phyloP scores from a whole-genome alignment of 2,329 filamentous ascomycete genomes.

The Parafenestella ontariensis region DNA sequence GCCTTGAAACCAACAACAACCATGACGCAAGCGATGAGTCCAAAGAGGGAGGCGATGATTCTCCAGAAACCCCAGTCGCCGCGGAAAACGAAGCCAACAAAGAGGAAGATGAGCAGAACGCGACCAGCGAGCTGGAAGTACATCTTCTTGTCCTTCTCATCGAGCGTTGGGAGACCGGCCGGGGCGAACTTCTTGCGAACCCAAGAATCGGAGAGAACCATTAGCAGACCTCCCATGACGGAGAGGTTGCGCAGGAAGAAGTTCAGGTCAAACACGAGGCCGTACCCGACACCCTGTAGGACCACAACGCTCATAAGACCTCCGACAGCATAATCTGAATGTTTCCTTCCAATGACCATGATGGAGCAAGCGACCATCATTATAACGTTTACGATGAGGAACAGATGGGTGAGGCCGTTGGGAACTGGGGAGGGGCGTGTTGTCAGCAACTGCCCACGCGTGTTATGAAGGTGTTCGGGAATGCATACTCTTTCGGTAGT shows the following conservation, averaged over 20 bases:
- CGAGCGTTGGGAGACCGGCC: slow-evolving; percentile 88
- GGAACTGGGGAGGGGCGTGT: slow-evolving; percentile 69
- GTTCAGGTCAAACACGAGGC: slow-evolving; percentile 98
- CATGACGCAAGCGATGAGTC: slow-evolving; percentile 94
- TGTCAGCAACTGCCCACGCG: slow-evolving; percentile 26
- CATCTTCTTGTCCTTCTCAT: slow-evolving; percentile 99
- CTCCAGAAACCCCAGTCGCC: slow-evolving; percentile 92
- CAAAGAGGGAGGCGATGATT: slow-evolving; percentile 81
- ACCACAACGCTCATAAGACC: slow-evolving; percentile 92
- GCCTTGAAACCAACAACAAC: slow-evolving; percentile 99
- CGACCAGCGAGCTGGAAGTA: slow-evolving; percentile 98
- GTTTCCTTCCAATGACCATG: slow-evolving; percentile 88
- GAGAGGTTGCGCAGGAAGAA: slow-evolving; percentile 99
- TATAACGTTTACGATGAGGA: slow-evolving; percentile 88
- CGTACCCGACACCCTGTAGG: slow-evolving; percentile 93
- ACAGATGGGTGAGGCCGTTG: slow-evolving; percentile 85
- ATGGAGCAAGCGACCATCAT: slow-evolving; percentile 83
- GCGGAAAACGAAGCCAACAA: slow-evolving; percentile 94
- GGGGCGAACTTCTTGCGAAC: slow-evolving; percentile 97
- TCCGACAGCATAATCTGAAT: slow-evolving; percentile 90
- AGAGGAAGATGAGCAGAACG: slow-evolving; percentile 95
- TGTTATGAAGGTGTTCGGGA: not conserved
- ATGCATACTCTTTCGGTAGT: slow-evolving; percentile 84
- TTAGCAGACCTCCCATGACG: slow-evolving; percentile 94
- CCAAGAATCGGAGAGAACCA: slow-evolving; percentile 98